These are phyloP conservation scores for Globisporangium abappressorium DNA, from an alignment of 352 stramenopile genomes.

Conservation along the genomic window DNA sequence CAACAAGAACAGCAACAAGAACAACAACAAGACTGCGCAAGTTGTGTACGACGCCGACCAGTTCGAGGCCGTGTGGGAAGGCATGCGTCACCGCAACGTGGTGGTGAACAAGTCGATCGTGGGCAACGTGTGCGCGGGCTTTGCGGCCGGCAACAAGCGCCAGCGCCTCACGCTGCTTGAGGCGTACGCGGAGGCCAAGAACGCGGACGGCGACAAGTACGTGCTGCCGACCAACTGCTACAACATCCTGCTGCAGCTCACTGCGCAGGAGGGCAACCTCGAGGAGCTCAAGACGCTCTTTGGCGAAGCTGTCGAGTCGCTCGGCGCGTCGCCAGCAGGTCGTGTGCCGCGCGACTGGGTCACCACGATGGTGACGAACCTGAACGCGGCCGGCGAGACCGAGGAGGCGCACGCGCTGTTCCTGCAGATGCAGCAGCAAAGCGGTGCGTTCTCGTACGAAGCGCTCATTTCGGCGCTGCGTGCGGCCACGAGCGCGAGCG, in stretches of 20 bases:
- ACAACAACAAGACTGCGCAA: constrained; percentile 8
- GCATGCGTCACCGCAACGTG: constrained; percentile 36
- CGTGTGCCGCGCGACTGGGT: constrained; percentile 48
- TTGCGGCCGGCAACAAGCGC: constrained; percentile 42
- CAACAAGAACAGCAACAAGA: constrained; percentile 17
- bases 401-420: constrained; percentile 37
- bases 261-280: constrained; percentile 31
- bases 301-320: constrained; percentile 38
- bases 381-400: constrained; percentile 30
- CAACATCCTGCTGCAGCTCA: constrained; percentile 38
- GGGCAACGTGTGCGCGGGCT: constrained; percentile 41
- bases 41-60: constrained; percentile 35
- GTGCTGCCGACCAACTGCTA: constrained; percentile 44
- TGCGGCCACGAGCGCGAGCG: constrained; percentile 23
- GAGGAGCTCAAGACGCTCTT: constrained; percentile 42
- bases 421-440: constrained; percentile 37
- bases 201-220: constrained; percentile 35
- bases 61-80: constrained; percentile 41
- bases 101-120: constrained; percentile 41
- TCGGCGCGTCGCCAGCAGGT: constrained; percentile 23
- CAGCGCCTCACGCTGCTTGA: constrained; percentile 59
- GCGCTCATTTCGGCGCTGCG: constrained; percentile 42
- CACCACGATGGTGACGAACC: constrained; percentile 38
- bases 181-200: constrained; percentile 36
- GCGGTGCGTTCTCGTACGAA: constrained; percentile 41